Evolutionary conservation across 2,329 filamentous ascomycete genomes (phyloP).

Genomic region (Epichloe uncinata): DNA sequence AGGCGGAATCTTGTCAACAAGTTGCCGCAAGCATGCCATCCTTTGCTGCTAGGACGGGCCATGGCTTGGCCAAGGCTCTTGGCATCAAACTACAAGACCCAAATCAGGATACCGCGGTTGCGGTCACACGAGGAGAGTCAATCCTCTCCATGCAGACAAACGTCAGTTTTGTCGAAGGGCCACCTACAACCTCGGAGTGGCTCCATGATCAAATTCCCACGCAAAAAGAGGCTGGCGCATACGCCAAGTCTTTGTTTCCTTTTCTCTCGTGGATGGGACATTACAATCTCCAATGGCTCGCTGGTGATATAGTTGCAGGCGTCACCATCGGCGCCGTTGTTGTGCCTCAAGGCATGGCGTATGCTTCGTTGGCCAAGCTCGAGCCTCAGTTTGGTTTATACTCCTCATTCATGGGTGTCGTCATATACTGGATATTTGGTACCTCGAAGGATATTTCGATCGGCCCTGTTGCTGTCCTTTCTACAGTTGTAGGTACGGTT

Average conservation of each 20-base stretch:
- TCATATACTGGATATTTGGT: conserved; percentile 95
- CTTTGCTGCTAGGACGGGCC: conserved; percentile 48
- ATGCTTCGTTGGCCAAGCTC: conserved; percentile 73
- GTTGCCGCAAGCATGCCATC: conserved; percentile 18
- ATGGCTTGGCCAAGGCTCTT: conserved; percentile 61
- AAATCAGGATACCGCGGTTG: conserved; percentile 33
- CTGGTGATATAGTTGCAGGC: conserved; percentile 77
- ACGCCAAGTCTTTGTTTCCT: conserved; percentile 65
- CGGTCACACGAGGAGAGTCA: conserved; percentile 65
- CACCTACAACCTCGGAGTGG: conserved; percentile 65
- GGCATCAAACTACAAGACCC: conserved; percentile 65
- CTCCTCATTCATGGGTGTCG: conserved; percentile 88
- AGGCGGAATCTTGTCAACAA: background rate
- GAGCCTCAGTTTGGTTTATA: conserved; percentile 65
- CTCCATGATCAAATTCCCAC: conserved; percentile 50
- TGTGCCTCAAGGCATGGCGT: conserved; percentile 95
- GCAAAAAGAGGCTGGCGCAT: conserved; percentile 38
- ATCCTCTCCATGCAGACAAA: conserved; percentile 59
- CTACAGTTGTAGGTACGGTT: conserved; percentile 75
- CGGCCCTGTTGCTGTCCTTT: conserved; percentile 91
- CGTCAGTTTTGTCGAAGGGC: conserved; percentile 71
- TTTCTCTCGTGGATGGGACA: conserved; percentile 78
- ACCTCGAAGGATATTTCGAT: conserved; percentile 99
- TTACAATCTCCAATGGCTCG: conserved; percentile 83
- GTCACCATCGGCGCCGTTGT: conserved; percentile 51